Percentiles rank a stretch among this genome's conserved stretches.
phyloP scores from a whole-genome alignment of 2,329 filamentous ascomycete species.

The Fusarium ambrosium region DNA sequence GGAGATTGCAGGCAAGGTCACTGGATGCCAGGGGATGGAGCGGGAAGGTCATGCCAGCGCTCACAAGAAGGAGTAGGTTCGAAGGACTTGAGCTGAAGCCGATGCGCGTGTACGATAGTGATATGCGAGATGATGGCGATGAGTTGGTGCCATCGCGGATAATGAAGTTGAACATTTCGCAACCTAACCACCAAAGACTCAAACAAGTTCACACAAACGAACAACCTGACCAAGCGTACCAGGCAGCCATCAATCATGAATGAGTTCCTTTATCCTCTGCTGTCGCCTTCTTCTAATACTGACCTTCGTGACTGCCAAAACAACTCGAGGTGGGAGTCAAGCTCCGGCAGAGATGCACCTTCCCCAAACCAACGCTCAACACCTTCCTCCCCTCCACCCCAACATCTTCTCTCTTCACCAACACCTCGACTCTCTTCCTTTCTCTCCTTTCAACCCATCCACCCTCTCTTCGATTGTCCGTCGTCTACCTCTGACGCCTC shows the following conservation, averaged over 20 bases:
- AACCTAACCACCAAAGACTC: not conserved
- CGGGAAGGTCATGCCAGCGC: constrained; percentile 69
- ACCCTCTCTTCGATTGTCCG: constrained; percentile 4
- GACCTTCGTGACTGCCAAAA: not conserved
- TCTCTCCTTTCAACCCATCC: constrained; percentile 20
- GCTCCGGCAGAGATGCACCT: not conserved
- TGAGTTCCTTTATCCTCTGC: too few relatives aligned
- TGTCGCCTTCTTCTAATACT: not conserved
- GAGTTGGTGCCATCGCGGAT: not conserved
- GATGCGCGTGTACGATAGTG: constrained; percentile 22
- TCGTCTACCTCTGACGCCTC: constrained; percentile 9
- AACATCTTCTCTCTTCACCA: not conserved
- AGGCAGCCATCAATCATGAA: not conserved
- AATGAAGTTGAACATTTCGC: constrained; percentile 1
- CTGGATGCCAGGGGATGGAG: constrained; percentile 79
- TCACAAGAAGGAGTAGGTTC: constrained; percentile 47
- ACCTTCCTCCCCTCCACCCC: not conserved
- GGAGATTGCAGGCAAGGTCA: constrained; percentile 72
- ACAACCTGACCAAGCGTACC: not conserved
- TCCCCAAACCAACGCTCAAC: not conserved
- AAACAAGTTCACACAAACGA: not conserved
- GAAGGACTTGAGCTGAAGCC: not conserved
- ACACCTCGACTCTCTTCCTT: not conserved
- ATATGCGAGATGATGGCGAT: constrained; percentile 1
- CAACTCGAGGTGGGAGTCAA: not conserved